Evolutionary conservation across 2,329 filamentous ascomycete genomes (phyloP), one percentile per base, ranked within the genome.

Genomic region (Cercospora canescens): DNA sequence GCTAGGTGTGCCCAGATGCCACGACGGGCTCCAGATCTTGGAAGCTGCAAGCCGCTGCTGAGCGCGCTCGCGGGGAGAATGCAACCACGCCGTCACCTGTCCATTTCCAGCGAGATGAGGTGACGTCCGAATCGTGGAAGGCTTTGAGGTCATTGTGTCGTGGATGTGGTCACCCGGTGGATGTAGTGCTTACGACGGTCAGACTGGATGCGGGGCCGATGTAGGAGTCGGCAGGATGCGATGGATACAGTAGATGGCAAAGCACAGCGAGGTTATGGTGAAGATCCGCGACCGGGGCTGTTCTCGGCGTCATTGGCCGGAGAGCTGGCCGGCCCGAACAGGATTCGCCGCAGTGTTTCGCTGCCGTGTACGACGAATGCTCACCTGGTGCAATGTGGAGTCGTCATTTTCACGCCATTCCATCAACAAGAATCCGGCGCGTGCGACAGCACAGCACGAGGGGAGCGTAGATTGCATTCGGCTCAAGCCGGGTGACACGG

Each of bases 291-390:
- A 56, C 32, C 52, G 52, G 52, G 52, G 30, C 57, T 60, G 57
- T 60, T 60, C 57, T 60, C 57, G 57, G 57, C 26, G 37, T 28
- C 37, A 60, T 12, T 3, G 28, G 26, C 57, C 57, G 57, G 39
- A 11, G 24, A 14, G 39, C n/a, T 18, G 34, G n/a, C 28, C 52
- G 35, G 57, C 16, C 57, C 57, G 57, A 60, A 26, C 16, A 28
- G 34, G 9, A n/a, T 26, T 57, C 28, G 34, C n/a, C 54, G 30
- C 30, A 12, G 21, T 26, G 28, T 24, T n/a, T n/a, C n/a, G 9
- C 9, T 37, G 18, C 37, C 11, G 6, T 9, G 24, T 16, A 30
- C 21, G 18, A 58, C 28, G 55, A 39, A 58, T 28, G 24, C 24
- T 24, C 0, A 2, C 6, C 8, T 24, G 45, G 52, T 56, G 30